These are phyloP conservation scores for Bothriochloa decipiens DNA, from an alignment of 176 grass and related monocot genomes.

Conservation along the genomic window DNA sequence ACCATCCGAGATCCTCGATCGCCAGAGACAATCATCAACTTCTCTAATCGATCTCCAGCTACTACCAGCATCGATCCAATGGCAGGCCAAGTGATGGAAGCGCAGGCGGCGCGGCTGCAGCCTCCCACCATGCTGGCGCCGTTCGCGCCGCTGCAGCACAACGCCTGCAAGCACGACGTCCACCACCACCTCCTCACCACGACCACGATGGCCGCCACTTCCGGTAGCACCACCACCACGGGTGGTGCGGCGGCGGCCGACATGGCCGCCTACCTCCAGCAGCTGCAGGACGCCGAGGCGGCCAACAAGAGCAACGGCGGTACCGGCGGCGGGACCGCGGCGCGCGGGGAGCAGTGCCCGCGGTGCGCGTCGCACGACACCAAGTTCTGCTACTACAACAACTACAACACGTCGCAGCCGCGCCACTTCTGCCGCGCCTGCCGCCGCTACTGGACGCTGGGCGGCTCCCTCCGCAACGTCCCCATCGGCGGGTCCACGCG, in stretches of 20 bases:
- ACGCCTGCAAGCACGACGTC: constrained; percentile 37
- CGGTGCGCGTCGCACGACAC: constrained; percentile 92
- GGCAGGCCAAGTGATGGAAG: constrained; percentile 49
- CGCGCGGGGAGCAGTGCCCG: constrained; percentile 70
- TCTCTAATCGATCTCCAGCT: too few species aligned
- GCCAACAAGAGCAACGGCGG: too few species aligned
- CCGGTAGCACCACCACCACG: neutral
- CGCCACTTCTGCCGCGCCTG: constrained; percentile 96
- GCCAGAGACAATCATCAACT: neutral
- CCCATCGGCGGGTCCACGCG: constrained; percentile 92
- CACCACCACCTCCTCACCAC: neutral
- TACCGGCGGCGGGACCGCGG: neutral
- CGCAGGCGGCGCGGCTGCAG: constrained; percentile 15
- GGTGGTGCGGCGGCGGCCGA: neutral
- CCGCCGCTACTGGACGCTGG: constrained; percentile 98
- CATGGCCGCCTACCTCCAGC: constrained; percentile 45
- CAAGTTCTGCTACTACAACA: constrained; percentile 99
- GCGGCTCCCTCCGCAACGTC: constrained; percentile 89
- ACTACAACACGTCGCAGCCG: constrained; percentile 97
- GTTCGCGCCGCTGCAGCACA: neutral
- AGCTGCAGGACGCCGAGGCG: neutral
- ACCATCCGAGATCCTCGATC: neutral
- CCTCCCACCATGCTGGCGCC: constrained; percentile 1
- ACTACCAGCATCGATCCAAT: neutral
- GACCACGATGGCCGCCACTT: neutral